These are phyloP conservation scores for Handroanthus guayacan DNA, from an alignment of 257 asterid species.

Conservation along the genomic window DNA sequence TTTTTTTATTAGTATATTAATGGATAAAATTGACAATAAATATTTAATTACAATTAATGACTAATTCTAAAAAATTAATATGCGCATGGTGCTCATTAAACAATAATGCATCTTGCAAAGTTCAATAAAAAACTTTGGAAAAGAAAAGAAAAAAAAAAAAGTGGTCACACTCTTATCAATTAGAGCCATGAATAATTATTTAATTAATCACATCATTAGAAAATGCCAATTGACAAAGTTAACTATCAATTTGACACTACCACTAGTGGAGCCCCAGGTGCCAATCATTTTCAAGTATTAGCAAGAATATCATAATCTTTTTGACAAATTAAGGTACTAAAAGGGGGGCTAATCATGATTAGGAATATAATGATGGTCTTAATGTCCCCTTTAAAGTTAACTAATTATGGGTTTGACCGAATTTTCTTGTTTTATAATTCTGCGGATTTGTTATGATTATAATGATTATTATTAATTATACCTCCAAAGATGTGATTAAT, in stretches of 20 bases:
- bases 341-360: constrained; percentile 39
- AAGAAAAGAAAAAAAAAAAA: not conserved
- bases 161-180: not conserved
- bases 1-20: too few relatives aligned
- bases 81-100: not conserved
- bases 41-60: not conserved
- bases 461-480: not conserved
- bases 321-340: constrained; percentile 32
- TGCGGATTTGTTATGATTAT: not conserved
- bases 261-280: constrained; percentile 28
- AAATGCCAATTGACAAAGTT: not conserved
- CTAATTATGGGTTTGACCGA: constrained; percentile 26
- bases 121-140: not conserved
- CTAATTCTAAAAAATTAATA: not conserved
- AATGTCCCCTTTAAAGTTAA: not conserved
- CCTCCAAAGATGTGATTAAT: not conserved
- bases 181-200: not conserved
- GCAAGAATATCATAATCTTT: constrained; percentile 17
- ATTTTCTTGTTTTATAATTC: constrained; percentile 1
- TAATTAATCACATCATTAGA: not conserved
- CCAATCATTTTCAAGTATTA: constrained; percentile 25
- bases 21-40: too few relatives aligned
- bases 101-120: not conserved
- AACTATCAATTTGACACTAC: not conserved
- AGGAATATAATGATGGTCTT: constrained; percentile 17